Percentiles rank a stretch among this genome's conserved stretches.
phyloP scores from a whole-genome alignment of 2,329 filamentous ascomycete genomes.

The Fusarium metavorans region DNA sequence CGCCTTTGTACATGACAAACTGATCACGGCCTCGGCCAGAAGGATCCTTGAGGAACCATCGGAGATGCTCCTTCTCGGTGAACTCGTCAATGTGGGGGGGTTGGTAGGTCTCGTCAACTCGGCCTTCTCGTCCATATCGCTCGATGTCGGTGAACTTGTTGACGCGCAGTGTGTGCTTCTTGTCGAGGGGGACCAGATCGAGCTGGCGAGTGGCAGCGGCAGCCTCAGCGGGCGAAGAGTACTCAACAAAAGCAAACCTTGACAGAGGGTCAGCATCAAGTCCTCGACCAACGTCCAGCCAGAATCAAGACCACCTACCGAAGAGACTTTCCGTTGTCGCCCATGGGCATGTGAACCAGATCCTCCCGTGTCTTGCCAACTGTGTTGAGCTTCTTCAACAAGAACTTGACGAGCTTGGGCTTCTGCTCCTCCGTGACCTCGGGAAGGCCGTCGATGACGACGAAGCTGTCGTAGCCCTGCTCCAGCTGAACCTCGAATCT shows the following conservation, averaged over 20 bases:
- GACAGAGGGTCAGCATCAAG: constrained; percentile 25
- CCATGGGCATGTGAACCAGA: constrained; percentile 92
- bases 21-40: constrained; percentile 87
- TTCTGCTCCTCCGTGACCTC: constrained; percentile 90
- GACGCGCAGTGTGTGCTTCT: constrained; percentile 93
- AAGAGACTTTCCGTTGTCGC: constrained; percentile 86
- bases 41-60: constrained; percentile 91
- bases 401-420: constrained; percentile 94
- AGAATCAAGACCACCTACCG: constrained; percentile 67
- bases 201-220: constrained; percentile 89
- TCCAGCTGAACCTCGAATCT: constrained; percentile 97
- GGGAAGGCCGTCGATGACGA: constrained; percentile 95
- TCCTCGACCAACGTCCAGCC: background rate
- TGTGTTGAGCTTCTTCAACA: constrained; percentile 90
- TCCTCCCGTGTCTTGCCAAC: constrained; percentile 90
- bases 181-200: constrained; percentile 89
- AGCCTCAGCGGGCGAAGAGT: constrained; percentile 89
- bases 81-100: constrained; percentile 87
- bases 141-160: constrained; percentile 99
- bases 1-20: constrained; percentile 92
- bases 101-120: constrained; percentile 90
- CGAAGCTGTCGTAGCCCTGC: constrained; percentile 94
- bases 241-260: constrained; percentile 98
- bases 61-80: constrained; percentile 90
- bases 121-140: constrained; percentile 92